Evolutionary conservation across 768 basidiomycete genomes (phyloP).

Genomic region (Lentinula raphanica): DNA sequence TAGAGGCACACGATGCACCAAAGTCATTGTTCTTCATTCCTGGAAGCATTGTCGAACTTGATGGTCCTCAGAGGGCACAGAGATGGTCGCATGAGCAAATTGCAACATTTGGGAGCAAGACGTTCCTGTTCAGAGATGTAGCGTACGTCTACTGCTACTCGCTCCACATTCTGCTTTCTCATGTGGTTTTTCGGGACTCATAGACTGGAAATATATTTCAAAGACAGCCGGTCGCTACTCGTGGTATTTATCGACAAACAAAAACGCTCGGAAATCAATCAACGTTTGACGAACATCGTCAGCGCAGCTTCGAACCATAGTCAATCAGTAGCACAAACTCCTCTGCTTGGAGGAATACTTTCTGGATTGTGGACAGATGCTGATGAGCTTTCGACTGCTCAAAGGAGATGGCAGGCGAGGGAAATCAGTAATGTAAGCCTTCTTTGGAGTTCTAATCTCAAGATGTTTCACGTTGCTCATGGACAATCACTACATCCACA

Average conservation of each 20-base stretch:
- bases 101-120: constrained; percentile 70
- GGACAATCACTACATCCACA: background rate
- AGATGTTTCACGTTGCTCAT: constrained; percentile 15
- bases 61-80: constrained; percentile 74
- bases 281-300: constrained; percentile 46
- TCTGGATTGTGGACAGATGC: constrained; percentile 20
- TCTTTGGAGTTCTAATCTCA: no score
- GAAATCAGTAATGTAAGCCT: constrained; percentile 80
- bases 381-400: constrained; percentile 64
- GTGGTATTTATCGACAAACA: constrained; percentile 73
- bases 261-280: constrained; percentile 55
- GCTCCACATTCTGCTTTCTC: background rate
- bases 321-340: constrained; percentile 50
- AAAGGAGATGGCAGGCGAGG: constrained; percentile 80
- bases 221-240: constrained; percentile 83
- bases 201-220: constrained; percentile 82
- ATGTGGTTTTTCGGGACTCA: no score
- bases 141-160: constrained; percentile 50
- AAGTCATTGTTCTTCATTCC: constrained; percentile 77
- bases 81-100: constrained; percentile 83
- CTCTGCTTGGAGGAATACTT: constrained; percentile 34
- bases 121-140: constrained; percentile 87
- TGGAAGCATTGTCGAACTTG: constrained; percentile 76
- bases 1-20: constrained; percentile 84
- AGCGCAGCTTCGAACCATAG: constrained; percentile 39